Evolutionary conservation across 2,329 filamentous ascomycete genomes (phyloP).

Genomic region (Aspergillus quadricinctus): DNA sequence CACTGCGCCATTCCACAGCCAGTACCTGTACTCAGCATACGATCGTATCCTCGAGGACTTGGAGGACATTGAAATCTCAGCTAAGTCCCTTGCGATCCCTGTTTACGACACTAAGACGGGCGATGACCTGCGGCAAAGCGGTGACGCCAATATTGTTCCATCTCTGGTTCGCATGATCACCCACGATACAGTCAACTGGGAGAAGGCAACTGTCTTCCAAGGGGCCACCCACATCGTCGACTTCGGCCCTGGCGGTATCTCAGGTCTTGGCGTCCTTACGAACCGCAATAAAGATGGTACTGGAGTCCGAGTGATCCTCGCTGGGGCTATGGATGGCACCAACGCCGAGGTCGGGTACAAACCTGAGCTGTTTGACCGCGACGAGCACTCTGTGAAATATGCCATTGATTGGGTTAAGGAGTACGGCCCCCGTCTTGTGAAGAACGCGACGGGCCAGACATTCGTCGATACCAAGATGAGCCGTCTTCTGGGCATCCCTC

Average conservation of each 20-base stretch:
- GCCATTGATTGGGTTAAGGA: slow-evolving; percentile 98
- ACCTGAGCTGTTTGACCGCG: slow-evolving; percentile 93
- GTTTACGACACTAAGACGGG: slow-evolving; percentile 90
- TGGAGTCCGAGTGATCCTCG: slow-evolving; percentile 92
- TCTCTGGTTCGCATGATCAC: slow-evolving; percentile 89
- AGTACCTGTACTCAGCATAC: slow-evolving; percentile 79
- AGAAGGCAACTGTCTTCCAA: slow-evolving; percentile 86
- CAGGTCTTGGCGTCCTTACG: slow-evolving; percentile 88
- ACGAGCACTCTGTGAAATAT: slow-evolving; percentile 91
- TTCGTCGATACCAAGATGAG: slow-evolving; percentile 98
- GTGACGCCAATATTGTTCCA: slow-evolving; percentile 76
- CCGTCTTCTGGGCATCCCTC: slow-evolving; percentile 74
- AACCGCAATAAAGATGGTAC: slow-evolving; percentile 99
- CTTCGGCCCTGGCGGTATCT: slow-evolving; percentile 95
- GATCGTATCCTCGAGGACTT: slow-evolving; percentile 82
- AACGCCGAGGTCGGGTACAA: slow-evolving; percentile 94
- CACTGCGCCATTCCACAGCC: slow-evolving; percentile 96
- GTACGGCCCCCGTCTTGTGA: slow-evolving; percentile 86
- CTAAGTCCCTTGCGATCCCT: slow-evolving; percentile 70
- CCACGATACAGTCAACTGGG: slow-evolving; percentile 91
- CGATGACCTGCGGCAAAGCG: slow-evolving; percentile 69
- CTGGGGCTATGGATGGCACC: slow-evolving; percentile 86
- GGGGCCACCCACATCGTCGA: slow-evolving; percentile 91
- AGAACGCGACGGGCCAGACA: slow-evolving; percentile 81
- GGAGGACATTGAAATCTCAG: slow-evolving; percentile 72